A percentile compares a stretch with the other conserved stretches of the same genome.
Conservation (phyloP, 83 land plant species). For the Thuja plicata region DNA sequence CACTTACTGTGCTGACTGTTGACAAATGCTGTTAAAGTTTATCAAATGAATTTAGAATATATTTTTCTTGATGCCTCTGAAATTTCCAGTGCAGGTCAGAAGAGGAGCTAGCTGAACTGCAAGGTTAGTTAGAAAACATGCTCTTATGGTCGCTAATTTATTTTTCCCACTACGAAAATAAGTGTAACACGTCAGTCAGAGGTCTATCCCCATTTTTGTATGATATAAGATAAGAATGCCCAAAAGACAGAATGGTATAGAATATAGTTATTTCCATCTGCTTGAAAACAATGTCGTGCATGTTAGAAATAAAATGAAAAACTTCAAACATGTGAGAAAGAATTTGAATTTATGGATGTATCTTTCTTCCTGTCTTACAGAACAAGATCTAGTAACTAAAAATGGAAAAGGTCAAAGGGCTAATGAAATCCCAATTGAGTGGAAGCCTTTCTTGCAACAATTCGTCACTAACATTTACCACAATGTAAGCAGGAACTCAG, state of each 20-base stretch:
- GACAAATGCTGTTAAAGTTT: conserved; percentile 12
- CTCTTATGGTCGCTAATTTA: background rate
- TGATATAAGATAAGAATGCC: background rate
- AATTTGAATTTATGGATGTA: background rate
- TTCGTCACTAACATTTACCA: background rate
- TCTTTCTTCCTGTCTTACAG: background rate
- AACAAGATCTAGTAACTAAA: background rate
- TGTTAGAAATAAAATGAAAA: background rate
- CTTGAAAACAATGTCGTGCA: background rate
- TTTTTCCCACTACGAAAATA: background rate
- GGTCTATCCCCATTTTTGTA: background rate
- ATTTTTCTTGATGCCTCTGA: conserved; percentile 11
- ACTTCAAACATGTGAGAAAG: background rate
- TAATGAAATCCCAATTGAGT: background rate
- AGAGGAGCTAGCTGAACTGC: conserved; percentile 70
- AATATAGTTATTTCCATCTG: background rate
- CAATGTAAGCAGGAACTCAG: conserved; percentile 73
- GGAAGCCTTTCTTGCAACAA: conserved; percentile 2
- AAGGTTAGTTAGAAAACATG: conserved; percentile 39
- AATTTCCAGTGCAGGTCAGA: conserved; percentile 78
- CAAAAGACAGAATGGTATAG: background rate
- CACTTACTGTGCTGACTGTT: conserved; percentile 10
- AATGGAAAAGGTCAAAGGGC: background rate
- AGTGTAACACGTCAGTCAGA: background rate
- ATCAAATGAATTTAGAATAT: background rate